Evolutionary conservation across 2,329 filamentous ascomycete genomes (phyloP).

Genomic region (Pestalotiopsis sp.): DNA sequence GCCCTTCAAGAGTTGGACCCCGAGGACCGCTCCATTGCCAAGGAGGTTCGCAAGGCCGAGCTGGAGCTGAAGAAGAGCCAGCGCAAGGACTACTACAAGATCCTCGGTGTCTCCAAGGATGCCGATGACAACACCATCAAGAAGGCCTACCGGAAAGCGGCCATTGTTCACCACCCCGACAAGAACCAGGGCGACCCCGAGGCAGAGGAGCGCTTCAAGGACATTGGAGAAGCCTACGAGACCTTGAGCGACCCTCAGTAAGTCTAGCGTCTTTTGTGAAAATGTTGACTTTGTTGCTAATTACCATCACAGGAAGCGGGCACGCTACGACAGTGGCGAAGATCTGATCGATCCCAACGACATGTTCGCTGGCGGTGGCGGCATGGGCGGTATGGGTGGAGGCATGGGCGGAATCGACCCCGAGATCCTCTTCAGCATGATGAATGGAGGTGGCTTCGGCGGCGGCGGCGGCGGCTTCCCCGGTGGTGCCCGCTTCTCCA

Average conservation of each 20-base stretch:
- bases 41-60: slow-evolving; percentile 88
- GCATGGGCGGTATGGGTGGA: slow-evolving; percentile 43
- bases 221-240: slow-evolving; percentile 96
- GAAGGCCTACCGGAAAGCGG: slow-evolving; percentile 94
- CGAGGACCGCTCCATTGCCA: slow-evolving; percentile 76
- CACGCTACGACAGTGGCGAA: slow-evolving; percentile 88
- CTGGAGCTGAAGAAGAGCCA: slow-evolving; percentile 97
- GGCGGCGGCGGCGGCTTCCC: slow-evolving; percentile 52
- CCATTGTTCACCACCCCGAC: slow-evolving; percentile 93
- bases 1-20: slow-evolving; percentile 81
- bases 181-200: slow-evolving; percentile 89
- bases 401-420: slow-evolving; percentile 73
- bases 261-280: slow-evolving; percentile 32
- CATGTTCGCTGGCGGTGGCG: slow-evolving; percentile 73
- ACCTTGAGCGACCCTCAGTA: slow-evolving; percentile 92
- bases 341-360: slow-evolving; percentile 88
- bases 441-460: slow-evolving; percentile 67
- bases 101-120: slow-evolving; percentile 85
- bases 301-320: slow-evolving; percentile 68
- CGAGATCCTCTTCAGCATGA: slow-evolving; percentile 83
- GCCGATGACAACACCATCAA: slow-evolving; percentile 87
- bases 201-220: slow-evolving; percentile 94
- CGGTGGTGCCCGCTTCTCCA: slow-evolving; percentile 53
- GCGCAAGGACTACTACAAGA: slow-evolving; percentile 99
- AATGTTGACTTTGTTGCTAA: slow-evolving; percentile 35